These are phyloP conservation scores for Tephrocybe sp. DNA, from an alignment of 768 basidiomycete genomes.

Conservation along the genomic window DNA sequence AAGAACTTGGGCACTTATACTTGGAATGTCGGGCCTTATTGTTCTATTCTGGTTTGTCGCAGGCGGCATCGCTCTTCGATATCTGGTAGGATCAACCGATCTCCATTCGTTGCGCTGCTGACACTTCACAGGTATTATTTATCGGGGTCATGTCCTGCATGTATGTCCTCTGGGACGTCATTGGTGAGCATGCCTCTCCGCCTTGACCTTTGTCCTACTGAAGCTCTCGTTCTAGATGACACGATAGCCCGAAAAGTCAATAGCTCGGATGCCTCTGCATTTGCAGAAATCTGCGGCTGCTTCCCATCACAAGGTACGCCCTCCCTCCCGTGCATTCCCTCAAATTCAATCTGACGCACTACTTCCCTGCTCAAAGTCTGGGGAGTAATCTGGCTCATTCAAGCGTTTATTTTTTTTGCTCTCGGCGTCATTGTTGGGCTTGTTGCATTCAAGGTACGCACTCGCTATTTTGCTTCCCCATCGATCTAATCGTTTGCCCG, in stretches of 20 bases:
- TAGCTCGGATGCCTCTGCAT: constrained; percentile 83
- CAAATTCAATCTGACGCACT: background rate
- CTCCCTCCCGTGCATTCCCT: background rate
- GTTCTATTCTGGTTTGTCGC: constrained; percentile 84
- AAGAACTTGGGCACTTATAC: constrained; percentile 78
- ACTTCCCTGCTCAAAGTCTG: no score
- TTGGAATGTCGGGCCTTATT: constrained; percentile 79
- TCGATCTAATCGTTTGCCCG: background rate
- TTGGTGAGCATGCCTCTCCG: constrained; percentile 54
- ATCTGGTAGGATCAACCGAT: constrained; percentile 64
- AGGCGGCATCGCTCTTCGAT: constrained; percentile 74
- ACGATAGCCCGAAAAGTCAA: constrained; percentile 84
- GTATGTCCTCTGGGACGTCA: constrained; percentile 87
- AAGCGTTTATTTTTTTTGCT: constrained; percentile 74
- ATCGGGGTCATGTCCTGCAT: constrained; percentile 86
- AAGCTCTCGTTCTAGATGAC: constrained; percentile 52
- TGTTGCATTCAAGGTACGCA: constrained; percentile 75
- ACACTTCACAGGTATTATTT: constrained; percentile 68
- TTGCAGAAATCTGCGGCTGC: constrained; percentile 83
- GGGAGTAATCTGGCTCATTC: constrained; percentile 87
- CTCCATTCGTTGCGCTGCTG: no score
- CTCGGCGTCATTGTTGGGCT: constrained; percentile 76
- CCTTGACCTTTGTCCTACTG: background rate
- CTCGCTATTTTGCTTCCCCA: background rate
- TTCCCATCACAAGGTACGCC: constrained; percentile 73